Evolutionary conservation across 208 protist genomes (phyloP), one percentile per base, ranked within the genome.

Genomic region (Leishmania lainsoni): DNA sequence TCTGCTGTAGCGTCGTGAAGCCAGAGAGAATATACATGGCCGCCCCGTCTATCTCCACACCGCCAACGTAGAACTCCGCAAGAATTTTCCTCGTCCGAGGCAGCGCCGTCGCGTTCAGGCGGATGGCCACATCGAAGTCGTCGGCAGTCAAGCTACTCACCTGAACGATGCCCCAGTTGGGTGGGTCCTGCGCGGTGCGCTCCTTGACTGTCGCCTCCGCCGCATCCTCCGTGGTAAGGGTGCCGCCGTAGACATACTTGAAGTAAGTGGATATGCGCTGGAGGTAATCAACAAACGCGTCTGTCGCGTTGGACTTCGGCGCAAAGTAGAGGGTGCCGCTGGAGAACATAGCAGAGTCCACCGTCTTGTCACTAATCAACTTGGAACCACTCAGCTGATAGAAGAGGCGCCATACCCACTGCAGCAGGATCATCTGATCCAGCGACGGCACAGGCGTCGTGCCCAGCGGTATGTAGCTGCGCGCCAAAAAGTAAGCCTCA

Each of bases 1-100:
- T 73, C 56, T 83, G 68, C 82, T 92, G 88, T 56, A 92, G 79
- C 5, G 84, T 90, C 1, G 76, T 80, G 86, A 94, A 94, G 29
- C 89, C 90, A 52, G 87, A 91, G 26, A 88, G n/a, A 52, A 91
- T 77, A 82, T 94, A 92, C 80, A 86, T 83, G 70, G 75, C 56
- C 63, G 79, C 79, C 56, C 68, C 79, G 72, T 85, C 65, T 35
- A 80, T 69, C 20, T 26, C 8, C 14, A 89, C 26, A 5, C 87
- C 90, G 51, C 85, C 84, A 1, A 86, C 71, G 84, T 91, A 89
- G 76, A 80, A 74, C 54, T 79, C 56, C 1, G 45, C 42, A 17
- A 91, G 51, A 6, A 66, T 73, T 20, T 72, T 59, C 32, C 82
- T 81, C 22, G 88, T 90, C 39, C 10, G 52, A 0, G 88, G 90